phyloP scores from a whole-genome alignment of 116 monocot genomes.

The Cymodocea nodosa region DNA sequence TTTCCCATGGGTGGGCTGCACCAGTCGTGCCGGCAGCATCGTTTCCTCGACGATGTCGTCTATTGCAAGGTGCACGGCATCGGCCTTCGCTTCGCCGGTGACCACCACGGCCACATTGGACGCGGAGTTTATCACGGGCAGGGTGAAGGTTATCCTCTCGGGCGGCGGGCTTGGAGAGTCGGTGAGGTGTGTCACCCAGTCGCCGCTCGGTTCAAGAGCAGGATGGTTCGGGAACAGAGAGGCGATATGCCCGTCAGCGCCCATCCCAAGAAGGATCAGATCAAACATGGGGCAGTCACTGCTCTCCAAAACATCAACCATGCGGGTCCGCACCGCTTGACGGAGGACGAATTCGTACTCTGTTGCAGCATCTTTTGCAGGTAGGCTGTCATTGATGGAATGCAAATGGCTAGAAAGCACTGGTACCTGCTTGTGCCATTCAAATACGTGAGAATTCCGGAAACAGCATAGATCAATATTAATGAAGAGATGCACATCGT shows the following conservation, averaged over 20 bases:
- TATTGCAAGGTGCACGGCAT: slow-evolving; percentile 24
- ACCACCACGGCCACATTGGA: slow-evolving; percentile 52
- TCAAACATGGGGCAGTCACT: slow-evolving; percentile 80
- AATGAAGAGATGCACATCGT: too few relatives aligned
- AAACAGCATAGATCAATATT: background rate
- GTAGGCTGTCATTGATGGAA: slow-evolving; percentile 59
- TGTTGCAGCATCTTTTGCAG: slow-evolving; percentile 49
- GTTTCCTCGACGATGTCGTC: background rate
- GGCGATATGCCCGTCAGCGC: slow-evolving; percentile 55
- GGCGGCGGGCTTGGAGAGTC: slow-evolving; percentile 66
- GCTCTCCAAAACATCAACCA: slow-evolving; percentile 33
- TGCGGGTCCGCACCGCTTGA: slow-evolving; percentile 56
- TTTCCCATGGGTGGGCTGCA: slow-evolving; percentile 40
- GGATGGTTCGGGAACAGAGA: slow-evolving; percentile 62
- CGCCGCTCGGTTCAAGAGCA: slow-evolving; percentile 30
- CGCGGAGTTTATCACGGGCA: slow-evolving; percentile 71
- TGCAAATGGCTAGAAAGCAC: slow-evolving; percentile 50
- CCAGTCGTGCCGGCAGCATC: slow-evolving; percentile 34
- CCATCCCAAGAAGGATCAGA: slow-evolving; percentile 61
- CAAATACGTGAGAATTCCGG: background rate
- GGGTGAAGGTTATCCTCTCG: slow-evolving; percentile 76
- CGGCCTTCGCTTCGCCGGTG: slow-evolving; percentile 38
- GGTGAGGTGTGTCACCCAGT: slow-evolving; percentile 71
- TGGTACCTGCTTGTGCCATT: slow-evolving; percentile 29
- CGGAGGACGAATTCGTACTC: slow-evolving; percentile 61